Conservation (phyloP, 768 basidiomycete species). For the Podaxis pistillaris region DNA sequence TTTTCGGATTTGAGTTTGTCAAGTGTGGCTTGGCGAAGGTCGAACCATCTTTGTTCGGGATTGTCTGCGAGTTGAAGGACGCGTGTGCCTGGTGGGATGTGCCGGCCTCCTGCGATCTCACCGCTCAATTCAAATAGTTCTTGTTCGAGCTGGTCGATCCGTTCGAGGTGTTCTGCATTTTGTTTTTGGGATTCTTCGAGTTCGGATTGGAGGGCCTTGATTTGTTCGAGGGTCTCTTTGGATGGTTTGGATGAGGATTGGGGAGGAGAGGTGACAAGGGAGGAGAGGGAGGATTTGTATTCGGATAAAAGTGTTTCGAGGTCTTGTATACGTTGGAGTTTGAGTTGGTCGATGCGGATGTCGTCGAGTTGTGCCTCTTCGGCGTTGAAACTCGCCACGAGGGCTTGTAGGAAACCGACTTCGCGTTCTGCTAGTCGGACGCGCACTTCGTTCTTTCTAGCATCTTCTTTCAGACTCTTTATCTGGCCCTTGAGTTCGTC, state of each 20-base stretch:
- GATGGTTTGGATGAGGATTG: conserved; percentile 12
- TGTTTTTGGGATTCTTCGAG: conserved; percentile 12
- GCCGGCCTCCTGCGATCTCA: conserved; percentile 72
- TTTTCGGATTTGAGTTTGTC: conserved; percentile 83
- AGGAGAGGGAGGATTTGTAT: conserved; percentile 48
- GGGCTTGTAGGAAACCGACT: conserved; percentile 61
- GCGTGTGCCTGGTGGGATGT: conserved; percentile 69
- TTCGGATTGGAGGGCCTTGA: not conserved
- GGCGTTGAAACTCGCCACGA: conserved; percentile 65
- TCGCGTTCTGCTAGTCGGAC: conserved; percentile 48
- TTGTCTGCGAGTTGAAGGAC: conserved; percentile 73
- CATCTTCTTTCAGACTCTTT: conserved; percentile 29
- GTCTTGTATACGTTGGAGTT: conserved; percentile 45
- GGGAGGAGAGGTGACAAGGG: conserved; percentile 31
- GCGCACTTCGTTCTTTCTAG: conserved; percentile 14
- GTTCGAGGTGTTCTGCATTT: conserved; percentile 37
- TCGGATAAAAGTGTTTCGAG: conserved; percentile 55
- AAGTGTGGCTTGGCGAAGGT: conserved; percentile 71
- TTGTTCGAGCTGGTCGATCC: conserved; percentile 75
- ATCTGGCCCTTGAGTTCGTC: conserved; percentile 34
- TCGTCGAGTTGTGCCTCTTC: conserved; percentile 46
- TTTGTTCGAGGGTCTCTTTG: conserved; percentile 15
- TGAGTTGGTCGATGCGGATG: conserved; percentile 32
- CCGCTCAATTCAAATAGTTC: conserved; percentile 74
- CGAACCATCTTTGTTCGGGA: conserved; percentile 81